phyloP scores from a whole-genome alignment of 2,329 filamentous ascomycete species.

The Teratosphaeria epicoccoides region DNA sequence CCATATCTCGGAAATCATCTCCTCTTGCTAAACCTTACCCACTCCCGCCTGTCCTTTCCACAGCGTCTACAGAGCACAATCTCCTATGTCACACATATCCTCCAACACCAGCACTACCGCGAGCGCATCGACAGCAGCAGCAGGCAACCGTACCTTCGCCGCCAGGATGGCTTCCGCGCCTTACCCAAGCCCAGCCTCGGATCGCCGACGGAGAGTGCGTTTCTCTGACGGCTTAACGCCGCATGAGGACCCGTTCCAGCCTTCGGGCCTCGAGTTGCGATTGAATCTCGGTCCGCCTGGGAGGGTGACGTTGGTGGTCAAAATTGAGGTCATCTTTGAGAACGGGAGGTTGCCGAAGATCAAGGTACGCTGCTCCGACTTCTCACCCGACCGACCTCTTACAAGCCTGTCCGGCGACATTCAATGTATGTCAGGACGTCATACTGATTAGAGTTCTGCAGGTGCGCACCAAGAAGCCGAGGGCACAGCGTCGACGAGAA shows the following conservation, averaged over 20 bases:
- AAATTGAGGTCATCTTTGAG: slow-evolving; percentile 22
- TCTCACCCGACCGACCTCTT: too few relatives aligned
- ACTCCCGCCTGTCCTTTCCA: background rate
- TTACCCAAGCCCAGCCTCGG: background rate
- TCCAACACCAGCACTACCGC: background rate
- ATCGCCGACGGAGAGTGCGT: background rate
- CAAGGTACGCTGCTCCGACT: slow-evolving; percentile 11
- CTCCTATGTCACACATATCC: background rate
- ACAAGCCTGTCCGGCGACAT: too few relatives aligned
- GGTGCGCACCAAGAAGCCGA: slow-evolving; percentile 1
- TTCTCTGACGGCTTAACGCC: background rate
- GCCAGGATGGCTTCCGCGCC: background rate
- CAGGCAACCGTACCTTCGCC: background rate
- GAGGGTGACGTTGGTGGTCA: slow-evolving; percentile 18
- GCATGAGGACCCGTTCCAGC: slow-evolving; percentile 14
- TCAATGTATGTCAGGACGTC: too few relatives aligned
- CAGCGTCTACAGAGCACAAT: background rate
- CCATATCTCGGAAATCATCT: background rate
- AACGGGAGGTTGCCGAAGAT: slow-evolving; percentile 19
- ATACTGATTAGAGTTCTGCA: background rate
- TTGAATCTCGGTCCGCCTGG: slow-evolving; percentile 19
- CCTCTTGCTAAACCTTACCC: background rate
- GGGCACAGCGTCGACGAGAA: background rate
- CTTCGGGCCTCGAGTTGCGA: slow-evolving; percentile 16
- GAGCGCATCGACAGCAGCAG: background rate